Conservation (phyloP, 305 asterid genomes). For the Solanum hybrid region DNA sequence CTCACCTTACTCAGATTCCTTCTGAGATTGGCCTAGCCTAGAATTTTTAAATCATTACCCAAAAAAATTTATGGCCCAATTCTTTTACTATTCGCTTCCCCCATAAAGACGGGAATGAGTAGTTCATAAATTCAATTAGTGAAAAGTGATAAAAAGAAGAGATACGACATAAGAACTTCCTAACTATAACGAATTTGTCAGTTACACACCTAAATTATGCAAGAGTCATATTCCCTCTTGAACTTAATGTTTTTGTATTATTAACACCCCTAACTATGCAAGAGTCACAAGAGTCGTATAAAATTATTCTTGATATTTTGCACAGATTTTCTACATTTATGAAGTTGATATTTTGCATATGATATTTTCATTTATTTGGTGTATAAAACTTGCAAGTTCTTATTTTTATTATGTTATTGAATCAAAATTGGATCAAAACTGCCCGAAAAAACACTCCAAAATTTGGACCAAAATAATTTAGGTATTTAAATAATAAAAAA, state of each 20-base stretch:
- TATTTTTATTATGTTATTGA: neutral
- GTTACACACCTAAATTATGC: too few relatives aligned
- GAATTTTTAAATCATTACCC: neutral
- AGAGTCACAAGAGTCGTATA: neutral
- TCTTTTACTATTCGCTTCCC: neutral
- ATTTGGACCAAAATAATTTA: neutral
- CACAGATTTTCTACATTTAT: neutral
- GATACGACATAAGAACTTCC: too few relatives aligned
- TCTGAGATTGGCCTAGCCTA: neutral
- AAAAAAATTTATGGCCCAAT: too few relatives aligned
- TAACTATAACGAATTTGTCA: too few relatives aligned
- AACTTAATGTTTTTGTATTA: too few relatives aligned
- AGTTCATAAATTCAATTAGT: neutral
- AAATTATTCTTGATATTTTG: too few relatives aligned
- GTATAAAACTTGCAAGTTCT: too few relatives aligned
- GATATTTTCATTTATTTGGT: neutral
- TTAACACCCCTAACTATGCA: too few relatives aligned
- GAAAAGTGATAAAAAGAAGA: neutral
- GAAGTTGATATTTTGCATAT: neutral
- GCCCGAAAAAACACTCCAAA: too few relatives aligned
- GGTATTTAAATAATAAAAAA: too few relatives aligned
- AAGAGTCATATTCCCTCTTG: neutral
- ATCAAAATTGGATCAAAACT: too few relatives aligned
- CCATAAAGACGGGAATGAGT: neutral
- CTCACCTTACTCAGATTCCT: neutral